phyloP scores from a whole-genome alignment of 768 basidiomycete genomes.

The Paxillus rubicundulus region DNA sequence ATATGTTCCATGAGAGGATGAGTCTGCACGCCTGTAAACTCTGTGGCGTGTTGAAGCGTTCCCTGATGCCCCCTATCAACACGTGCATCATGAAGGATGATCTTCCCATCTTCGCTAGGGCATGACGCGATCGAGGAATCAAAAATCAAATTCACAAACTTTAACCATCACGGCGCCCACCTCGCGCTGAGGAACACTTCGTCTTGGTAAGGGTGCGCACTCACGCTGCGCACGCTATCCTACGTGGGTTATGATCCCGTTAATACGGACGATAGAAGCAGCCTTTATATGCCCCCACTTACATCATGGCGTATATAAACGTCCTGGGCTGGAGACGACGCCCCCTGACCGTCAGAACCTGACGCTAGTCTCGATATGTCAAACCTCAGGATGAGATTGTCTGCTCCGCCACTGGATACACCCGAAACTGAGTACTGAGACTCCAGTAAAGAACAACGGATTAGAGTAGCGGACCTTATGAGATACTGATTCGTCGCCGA shows the following conservation, averaged over 20 bases:
- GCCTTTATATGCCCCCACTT: constrained; percentile 11
- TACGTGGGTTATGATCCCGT: constrained; percentile 30
- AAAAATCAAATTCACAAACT: constrained; percentile 13
- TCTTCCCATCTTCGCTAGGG: constrained; percentile 66
- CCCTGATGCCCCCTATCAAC: constrained; percentile 39
- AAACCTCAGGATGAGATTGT: constrained; percentile 50
- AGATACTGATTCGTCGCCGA: constrained; percentile 63
- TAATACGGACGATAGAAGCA: constrained; percentile 21
- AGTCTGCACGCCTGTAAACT: constrained; percentile 63
- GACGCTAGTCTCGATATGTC: constrained; percentile 42
- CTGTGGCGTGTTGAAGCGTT: constrained; percentile 49
- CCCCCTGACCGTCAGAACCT: constrained; percentile 8
- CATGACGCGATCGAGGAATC: constrained; percentile 17
- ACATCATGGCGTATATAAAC: constrained; percentile 34
- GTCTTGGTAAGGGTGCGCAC: constrained; percentile 66
- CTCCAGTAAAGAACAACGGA: constrained; percentile 11
- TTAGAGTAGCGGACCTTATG: constrained; percentile 51
- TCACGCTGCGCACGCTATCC: constrained; percentile 64
- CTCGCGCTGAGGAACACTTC: constrained; percentile 70
- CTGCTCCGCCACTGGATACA: constrained; percentile 51
- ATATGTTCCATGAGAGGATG: constrained; percentile 69
- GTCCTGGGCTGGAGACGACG: constrained; percentile 17
- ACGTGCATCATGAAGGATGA: constrained; percentile 62
- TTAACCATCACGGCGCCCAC: constrained; percentile 35
- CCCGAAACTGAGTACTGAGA: constrained; percentile 1